A percentile compares a stretch with the other conserved stretches of the same genome.
Conservation (phyloP, 1,139 yeast species). For the Lipomyces yarrowii region DNA sequence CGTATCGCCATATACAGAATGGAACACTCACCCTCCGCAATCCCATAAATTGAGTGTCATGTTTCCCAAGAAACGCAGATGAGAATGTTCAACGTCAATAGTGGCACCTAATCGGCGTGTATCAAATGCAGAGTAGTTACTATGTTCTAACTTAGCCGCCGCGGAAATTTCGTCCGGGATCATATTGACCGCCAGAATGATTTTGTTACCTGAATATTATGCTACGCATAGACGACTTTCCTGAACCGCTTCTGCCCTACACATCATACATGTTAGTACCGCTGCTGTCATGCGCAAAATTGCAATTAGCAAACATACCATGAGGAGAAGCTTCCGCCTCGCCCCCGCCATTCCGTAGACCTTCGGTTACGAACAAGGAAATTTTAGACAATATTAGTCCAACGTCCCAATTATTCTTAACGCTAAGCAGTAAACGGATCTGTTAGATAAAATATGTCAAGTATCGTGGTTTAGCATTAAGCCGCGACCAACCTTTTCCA, state of each 20-base stretch:
- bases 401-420: not conserved
- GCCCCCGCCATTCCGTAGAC: constrained; percentile 19
- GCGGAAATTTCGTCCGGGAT: not conserved
- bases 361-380: not conserved
- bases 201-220: constrained; percentile 65
- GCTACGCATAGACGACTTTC: constrained; percentile 96
- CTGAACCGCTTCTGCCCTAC: constrained; percentile 94
- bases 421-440: not conserved
- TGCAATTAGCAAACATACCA: constrained; percentile 44
- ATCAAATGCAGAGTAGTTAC: constrained; percentile 95
- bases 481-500: not conserved
- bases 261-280: constrained; percentile 36
- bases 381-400: not conserved
- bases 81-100: constrained; percentile 96
- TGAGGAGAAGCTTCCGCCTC: constrained; percentile 55
- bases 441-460: not conserved
- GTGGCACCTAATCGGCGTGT: constrained; percentile 96
- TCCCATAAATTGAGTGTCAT: constrained; percentile 97
- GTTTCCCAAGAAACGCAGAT: constrained; percentile 86
- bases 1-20: not conserved
- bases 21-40: constrained; percentile 70
- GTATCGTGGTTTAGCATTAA: not conserved
- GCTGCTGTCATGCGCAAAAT: constrained; percentile 2
- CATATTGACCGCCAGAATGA: not conserved
- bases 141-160: constrained; percentile 6